A percentile compares a stretch with the other conserved stretches of the same genome.
Conservation (phyloP, 163 green algal genomes). For the Volvox carteri region DNA sequence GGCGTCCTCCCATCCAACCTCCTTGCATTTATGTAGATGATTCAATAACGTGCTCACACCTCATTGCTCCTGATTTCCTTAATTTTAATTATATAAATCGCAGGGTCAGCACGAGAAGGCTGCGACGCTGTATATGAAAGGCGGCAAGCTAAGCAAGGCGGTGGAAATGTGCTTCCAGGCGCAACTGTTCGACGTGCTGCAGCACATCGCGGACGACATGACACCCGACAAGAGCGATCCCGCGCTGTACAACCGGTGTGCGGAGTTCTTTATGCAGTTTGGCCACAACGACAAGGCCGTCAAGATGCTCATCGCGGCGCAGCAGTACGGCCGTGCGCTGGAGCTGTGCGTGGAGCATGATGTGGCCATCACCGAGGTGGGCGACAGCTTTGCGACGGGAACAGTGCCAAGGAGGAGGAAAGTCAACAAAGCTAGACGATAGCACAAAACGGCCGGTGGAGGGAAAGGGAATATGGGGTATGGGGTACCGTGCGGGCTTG, state of each 20-base stretch:
- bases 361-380: conserved; percentile 73
- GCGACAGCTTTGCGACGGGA: no score
- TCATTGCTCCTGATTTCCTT: no score
- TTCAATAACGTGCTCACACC: no score
- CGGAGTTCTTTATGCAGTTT: conserved; percentile 78
- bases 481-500: no score
- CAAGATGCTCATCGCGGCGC: conserved; percentile 74
- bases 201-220: conserved; percentile 78
- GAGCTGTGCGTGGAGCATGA: conserved; percentile 79
- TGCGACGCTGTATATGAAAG: conserved; percentile 75
- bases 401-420: no score
- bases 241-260: conserved; percentile 67
- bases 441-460: no score
- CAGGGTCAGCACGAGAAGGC: conserved; percentile 67
- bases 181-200: conserved; percentile 79
- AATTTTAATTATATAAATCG: no score
- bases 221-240: conserved; percentile 61
- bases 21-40: no score
- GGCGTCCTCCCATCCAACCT: no score
- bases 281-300: conserved; percentile 78
- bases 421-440: no score
- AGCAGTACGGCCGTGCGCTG: conserved; percentile 71
- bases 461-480: no score
- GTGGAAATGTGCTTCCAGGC: conserved; percentile 85
- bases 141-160: conserved; percentile 74